These are phyloP conservation scores for Gentiana dahurica DNA, from an alignment of 257 asterid species.

Conservation along the genomic window DNA sequence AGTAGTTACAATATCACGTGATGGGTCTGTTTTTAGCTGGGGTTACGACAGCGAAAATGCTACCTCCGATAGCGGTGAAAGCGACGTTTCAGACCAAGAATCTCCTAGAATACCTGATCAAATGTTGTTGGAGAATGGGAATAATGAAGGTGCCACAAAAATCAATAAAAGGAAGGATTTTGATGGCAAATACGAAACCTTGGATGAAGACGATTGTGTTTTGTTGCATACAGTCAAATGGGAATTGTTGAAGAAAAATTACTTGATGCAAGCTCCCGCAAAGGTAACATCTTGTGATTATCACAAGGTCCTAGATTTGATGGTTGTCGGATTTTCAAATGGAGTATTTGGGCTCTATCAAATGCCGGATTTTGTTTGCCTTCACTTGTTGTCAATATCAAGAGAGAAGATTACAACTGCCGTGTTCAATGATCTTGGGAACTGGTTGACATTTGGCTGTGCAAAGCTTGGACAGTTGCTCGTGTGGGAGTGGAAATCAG, in stretches of 20 bases:
- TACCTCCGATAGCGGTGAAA: constrained; percentile 21
- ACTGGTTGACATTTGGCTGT: constrained; percentile 92
- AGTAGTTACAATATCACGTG: constrained; percentile 73
- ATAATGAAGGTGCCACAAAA: constrained; percentile 15
- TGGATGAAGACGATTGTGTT: constrained; percentile 27
- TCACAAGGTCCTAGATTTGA: constrained; percentile 81
- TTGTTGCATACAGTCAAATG: constrained; percentile 50
- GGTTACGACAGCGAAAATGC: neutral
- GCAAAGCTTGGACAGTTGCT: constrained; percentile 97
- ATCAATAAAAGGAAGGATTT: constrained; percentile 47
- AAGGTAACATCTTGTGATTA: constrained; percentile 72
- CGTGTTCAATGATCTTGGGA: constrained; percentile 75
- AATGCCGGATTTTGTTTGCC: constrained; percentile 90
- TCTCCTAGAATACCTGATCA: constrained; percentile 81
- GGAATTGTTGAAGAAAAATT: constrained; percentile 71
- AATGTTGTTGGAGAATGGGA: constrained; percentile 24
- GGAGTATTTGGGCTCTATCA: constrained; percentile 95
- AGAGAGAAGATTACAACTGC: constrained; percentile 82
- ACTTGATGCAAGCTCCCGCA: constrained; percentile 75
- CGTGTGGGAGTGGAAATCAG: constrained; percentile 99
- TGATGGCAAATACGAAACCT: constrained; percentile 28
- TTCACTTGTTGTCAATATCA: constrained; percentile 72
- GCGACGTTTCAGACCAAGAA: constrained; percentile 51
- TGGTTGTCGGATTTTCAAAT: constrained; percentile 83
- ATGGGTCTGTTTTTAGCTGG: constrained; percentile 65